phyloP scores from a whole-genome alignment of 148 eudicot genomes.

The Salicornia ramosissima region DNA sequence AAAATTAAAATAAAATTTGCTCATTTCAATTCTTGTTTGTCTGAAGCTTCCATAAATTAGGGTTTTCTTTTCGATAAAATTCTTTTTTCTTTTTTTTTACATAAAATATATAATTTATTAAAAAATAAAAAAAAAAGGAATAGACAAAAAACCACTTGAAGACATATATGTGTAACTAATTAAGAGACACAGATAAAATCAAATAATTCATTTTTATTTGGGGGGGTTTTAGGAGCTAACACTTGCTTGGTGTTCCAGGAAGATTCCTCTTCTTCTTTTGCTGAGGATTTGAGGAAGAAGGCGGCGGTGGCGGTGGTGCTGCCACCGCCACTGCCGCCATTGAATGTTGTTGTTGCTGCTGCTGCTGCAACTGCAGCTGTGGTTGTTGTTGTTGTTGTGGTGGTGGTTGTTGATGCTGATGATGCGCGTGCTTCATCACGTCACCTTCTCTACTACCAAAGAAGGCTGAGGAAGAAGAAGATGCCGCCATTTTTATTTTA shows the following conservation, averaged over 20 bases:
- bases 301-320: conserved; percentile 24
- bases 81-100: neutral
- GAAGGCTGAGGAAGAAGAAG: conserved; percentile 26
- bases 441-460: conserved; percentile 21
- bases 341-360: too few relatives aligned
- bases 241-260: conserved; percentile 46
- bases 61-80: conserved; percentile 30
- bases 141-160: conserved; percentile 26
- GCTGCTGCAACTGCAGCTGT: neutral
- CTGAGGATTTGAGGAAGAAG: conserved; percentile 22
- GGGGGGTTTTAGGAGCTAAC: conserved; percentile 20
- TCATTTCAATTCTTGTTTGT: conserved; percentile 21
- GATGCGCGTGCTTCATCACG: neutral
- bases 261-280: conserved; percentile 41
- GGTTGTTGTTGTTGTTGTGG: conserved; percentile 13
- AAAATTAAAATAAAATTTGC: too few relatives aligned
- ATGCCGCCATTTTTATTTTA: conserved; percentile 20
- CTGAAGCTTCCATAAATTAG: conserved; percentile 33
- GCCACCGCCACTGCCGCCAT: neutral
- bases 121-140: conserved; percentile 17
- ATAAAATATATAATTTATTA: neutral
- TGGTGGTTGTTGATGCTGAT: neutral
- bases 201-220: conserved; percentile 2
- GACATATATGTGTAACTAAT: neutral
- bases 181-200: neutral